phyloP scores from a whole-genome alignment of 352 stramenopile species.

The Phytophthora hybrid region DNA sequence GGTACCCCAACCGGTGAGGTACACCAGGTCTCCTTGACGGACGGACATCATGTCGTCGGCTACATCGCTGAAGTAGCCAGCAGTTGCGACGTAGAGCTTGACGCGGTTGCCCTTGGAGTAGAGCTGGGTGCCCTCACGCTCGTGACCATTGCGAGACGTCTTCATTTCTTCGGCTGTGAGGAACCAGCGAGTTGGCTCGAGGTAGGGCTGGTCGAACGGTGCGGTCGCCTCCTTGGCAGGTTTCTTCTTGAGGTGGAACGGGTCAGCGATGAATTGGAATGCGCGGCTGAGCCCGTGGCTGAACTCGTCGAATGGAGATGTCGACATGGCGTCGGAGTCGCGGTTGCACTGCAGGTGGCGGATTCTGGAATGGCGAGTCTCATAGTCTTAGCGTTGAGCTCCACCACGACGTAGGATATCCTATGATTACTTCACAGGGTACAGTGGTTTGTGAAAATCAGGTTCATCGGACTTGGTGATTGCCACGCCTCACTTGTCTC shows the following conservation, averaged over 20 bases:
- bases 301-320: slow-evolving; percentile 23
- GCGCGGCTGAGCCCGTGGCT: slow-evolving; percentile 29
- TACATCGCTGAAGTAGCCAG: slow-evolving; percentile 58
- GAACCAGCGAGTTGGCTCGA: slow-evolving; percentile 62
- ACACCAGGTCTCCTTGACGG: slow-evolving; percentile 42
- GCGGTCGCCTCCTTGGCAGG: slow-evolving; percentile 20
- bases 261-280: slow-evolving; percentile 35
- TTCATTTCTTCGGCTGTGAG: slow-evolving; percentile 65
- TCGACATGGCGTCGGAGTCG: slow-evolving; percentile 14
- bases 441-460: neutral
- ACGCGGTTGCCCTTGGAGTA: slow-evolving; percentile 58
- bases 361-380: slow-evolving; percentile 15
- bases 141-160: slow-evolving; percentile 43
- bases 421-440: neutral
- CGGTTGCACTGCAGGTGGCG: slow-evolving; percentile 4
- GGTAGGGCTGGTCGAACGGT: slow-evolving; percentile 45
- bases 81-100: slow-evolving; percentile 51
- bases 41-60: slow-evolving; percentile 49
- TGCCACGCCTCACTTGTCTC: neutral
- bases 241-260: slow-evolving; percentile 28
- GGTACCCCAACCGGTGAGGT: slow-evolving; percentile 64
- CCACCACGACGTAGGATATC: neutral
- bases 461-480: neutral
- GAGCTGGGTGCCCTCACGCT: slow-evolving; percentile 45
- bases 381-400: neutral